Base-by-base conservation (phyloP, 176 grass and related monocot genomes). In the Metroxylon sagu region DNA sequence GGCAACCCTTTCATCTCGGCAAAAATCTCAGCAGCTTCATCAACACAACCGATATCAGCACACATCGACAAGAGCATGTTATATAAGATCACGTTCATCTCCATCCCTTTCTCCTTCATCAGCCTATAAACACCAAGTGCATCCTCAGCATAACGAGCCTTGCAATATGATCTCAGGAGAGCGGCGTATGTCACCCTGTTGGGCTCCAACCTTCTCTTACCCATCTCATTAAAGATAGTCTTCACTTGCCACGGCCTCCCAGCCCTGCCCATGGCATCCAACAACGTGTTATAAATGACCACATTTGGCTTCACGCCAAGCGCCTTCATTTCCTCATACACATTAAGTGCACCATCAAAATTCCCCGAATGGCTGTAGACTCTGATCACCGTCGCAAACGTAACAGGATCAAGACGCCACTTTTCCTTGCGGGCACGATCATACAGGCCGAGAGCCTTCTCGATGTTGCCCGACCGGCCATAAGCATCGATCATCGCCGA, bases 261-360 rank as follows among this genome's bases (percentile, higher is more conserved):
- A 15, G 87, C 92, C 6, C 79, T 71, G 10, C 76, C 83, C 92
- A 97, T 97, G 50, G 87, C 75, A 60, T 91, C 83, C 68, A 97
- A 65, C 67, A 97, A 72, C 3, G 81, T 71, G 70, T 97, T 91
- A 76, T 88, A 97, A 31, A 87, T 85, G 14, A 81, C 78, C 48
- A 85, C 54, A 73, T 91, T 97, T 14, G 92, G 92, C 65, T 80
- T 87, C 25, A 91, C 62, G 5, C 81, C 80, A 12, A 76, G 59
- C 15, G 84, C 84, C 71, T 88, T 91, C 92, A 91, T 91, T 79
- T 97, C 92, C 83, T 97, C 78, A 28, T 85, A 97, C 81, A 97
- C 84, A 51, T 97, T 91, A 43, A 88, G 57, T 1, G 87, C 81
- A 4, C 84, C 87, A 21, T 88, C 92, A 75, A 88, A 97, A 76